Conservation (phyloP, 2,329 filamentous ascomycete species). For the Huntiella moniliformis region DNA sequence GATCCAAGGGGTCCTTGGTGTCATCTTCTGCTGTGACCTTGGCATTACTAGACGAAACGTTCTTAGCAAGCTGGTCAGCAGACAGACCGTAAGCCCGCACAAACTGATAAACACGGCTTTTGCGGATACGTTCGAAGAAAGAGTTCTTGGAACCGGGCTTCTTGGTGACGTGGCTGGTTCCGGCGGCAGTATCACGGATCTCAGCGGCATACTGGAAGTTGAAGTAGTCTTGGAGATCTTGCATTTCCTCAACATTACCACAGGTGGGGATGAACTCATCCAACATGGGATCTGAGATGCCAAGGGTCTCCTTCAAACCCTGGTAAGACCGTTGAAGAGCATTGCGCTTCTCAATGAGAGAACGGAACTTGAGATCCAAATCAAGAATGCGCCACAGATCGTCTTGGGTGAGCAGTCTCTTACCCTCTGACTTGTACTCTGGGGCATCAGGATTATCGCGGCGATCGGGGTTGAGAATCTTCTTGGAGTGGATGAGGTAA, state of each 20-base stretch:
- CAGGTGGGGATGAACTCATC: conserved; percentile 67
- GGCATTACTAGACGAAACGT: conserved; percentile 59
- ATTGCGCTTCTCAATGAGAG: conserved; percentile 79
- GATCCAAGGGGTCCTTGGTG: conserved; percentile 57
- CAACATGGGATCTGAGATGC: conserved; percentile 53
- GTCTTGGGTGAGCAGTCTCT: conserved; percentile 79
- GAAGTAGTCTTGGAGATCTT: conserved; percentile 89
- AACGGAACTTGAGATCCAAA: conserved; percentile 85
- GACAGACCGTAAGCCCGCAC: conserved; percentile 82
- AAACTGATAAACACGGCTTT: conserved; percentile 59
- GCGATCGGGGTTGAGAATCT: conserved; percentile 39
- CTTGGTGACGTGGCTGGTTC: conserved; percentile 46
- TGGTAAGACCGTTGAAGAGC: conserved; percentile 63
- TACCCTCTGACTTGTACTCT: conserved; percentile 56
- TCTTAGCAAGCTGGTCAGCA: conserved; percentile 73
- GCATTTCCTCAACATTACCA: conserved; percentile 79
- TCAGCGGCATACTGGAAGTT: conserved; percentile 82
- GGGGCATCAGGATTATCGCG: conserved; percentile 50
- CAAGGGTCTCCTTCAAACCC: conserved; percentile 42
- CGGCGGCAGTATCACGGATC: conserved; percentile 57
- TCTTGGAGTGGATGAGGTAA: conserved; percentile 80
- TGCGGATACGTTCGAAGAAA: conserved; percentile 68
- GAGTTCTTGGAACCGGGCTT: conserved; percentile 68
- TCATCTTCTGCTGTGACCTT: conserved; percentile 76
- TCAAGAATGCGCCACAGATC: conserved; percentile 93